Conservation (phyloP, 345 rosid genomes). For the Ceriops zippeliana region DNA sequence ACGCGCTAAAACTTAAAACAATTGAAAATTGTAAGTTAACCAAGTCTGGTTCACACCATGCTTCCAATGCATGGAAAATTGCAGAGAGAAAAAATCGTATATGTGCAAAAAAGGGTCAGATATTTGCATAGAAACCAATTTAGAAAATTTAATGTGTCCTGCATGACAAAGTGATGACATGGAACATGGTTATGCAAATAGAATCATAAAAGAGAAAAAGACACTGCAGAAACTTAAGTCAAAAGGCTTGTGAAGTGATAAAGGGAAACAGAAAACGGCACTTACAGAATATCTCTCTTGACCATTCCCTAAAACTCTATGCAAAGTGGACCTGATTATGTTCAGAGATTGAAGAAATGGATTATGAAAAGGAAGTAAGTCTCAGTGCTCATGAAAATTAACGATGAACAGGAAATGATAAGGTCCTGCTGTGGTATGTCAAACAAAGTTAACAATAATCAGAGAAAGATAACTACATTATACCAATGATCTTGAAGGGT, state of each 20-base stretch:
- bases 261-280: background rate
- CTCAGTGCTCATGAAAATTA: too few relatives aligned
- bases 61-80: background rate
- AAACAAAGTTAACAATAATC: background rate
- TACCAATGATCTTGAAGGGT: background rate
- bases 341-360: conserved; percentile 4
- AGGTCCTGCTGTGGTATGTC: background rate
- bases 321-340: conserved; percentile 73
- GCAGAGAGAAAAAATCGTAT: background rate
- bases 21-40: background rate
- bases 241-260: background rate
- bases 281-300: conserved; percentile 83
- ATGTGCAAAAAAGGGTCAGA: background rate
- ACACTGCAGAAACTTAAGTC: background rate
- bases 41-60: background rate
- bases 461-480: background rate
- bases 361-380: background rate
- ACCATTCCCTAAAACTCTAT: conserved; percentile 79
- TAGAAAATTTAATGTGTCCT: background rate
- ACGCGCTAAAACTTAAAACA: background rate
- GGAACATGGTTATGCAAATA: background rate
- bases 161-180: background rate
- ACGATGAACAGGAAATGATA: background rate
- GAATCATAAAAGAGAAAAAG: background rate
- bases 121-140: background rate